phyloP scores from a whole-genome alignment of 2,329 filamentous ascomycete species.

The Fusarium veterinarium region DNA sequence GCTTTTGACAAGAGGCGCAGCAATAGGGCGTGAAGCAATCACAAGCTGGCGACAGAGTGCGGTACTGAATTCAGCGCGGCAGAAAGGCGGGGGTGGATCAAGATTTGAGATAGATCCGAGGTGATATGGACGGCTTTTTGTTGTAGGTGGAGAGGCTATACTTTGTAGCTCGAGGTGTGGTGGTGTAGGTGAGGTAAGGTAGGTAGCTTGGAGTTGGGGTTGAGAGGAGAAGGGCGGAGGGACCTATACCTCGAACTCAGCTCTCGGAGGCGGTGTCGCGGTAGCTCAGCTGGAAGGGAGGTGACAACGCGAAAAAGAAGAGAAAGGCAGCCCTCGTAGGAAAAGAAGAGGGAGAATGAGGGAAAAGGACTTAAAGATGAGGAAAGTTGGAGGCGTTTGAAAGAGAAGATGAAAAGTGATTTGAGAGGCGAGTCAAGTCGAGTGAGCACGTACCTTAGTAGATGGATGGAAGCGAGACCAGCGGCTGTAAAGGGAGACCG shows the following conservation, averaged over 20 bases:
- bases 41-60: slow-evolving; percentile 14
- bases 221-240: slow-evolving; percentile 4
- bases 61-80: slow-evolving; percentile 7
- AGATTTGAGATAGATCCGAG: slow-evolving; percentile 20
- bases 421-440: not conserved
- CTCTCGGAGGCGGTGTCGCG: not conserved
- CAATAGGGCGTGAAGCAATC: slow-evolving; percentile 15
- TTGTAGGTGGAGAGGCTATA: slow-evolving; percentile 19
- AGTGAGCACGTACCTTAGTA: not conserved
- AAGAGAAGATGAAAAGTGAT: slow-evolving; percentile 17
- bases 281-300: not conserved
- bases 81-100: slow-evolving; percentile 33
- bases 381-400: slow-evolving; percentile 21
- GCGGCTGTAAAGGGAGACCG: slow-evolving; percentile 12
- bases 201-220: not conserved
- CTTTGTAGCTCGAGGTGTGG: slow-evolving; percentile 17
- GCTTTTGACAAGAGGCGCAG: slow-evolving; percentile 23
- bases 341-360: not conserved
- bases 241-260: slow-evolving; percentile 1
- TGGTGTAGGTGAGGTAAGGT: not conserved
- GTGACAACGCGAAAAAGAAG: not conserved
- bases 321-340: not conserved
- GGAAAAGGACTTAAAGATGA: slow-evolving; percentile 13
- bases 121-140: slow-evolving; percentile 13
- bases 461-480: slow-evolving; percentile 5